phyloP scores from a whole-genome alignment of 495 filamentous ascomycete genomes.

The Penicillium cinerascens region DNA sequence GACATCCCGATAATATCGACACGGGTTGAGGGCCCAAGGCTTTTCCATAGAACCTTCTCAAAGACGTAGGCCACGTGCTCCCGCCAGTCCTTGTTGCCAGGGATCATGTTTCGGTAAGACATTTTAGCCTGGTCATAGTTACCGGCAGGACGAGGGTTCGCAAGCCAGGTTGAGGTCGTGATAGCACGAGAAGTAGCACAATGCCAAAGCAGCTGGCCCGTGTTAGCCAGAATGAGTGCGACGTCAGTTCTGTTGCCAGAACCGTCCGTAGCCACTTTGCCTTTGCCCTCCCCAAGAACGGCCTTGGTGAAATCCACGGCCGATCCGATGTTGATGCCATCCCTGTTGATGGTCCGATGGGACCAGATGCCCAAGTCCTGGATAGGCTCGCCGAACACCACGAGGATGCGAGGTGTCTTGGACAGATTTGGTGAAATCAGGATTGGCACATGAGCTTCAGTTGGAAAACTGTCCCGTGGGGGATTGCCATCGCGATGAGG shows the following conservation, averaged over 20 bases:
- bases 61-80: constrained; percentile 66
- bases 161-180: constrained; percentile 48
- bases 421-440: constrained; percentile 55
- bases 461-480: constrained; percentile 1
- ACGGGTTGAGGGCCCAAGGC: constrained; percentile 37
- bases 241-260: constrained; percentile 4
- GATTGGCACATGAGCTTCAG: constrained; percentile 64
- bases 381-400: constrained; percentile 65
- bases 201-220: constrained; percentile 68
- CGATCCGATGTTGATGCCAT: constrained; percentile 64
- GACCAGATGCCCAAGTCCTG: constrained; percentile 76
- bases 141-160: constrained; percentile 50
- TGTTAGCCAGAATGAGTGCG: constrained; percentile 65
- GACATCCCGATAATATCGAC: constrained; percentile 65
- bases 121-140: constrained; percentile 39
- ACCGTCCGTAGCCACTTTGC: background rate
- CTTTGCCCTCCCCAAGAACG: constrained; percentile 29
- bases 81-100: constrained; percentile 43
- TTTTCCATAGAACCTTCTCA: constrained; percentile 50
- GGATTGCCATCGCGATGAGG: constrained; percentile 33
- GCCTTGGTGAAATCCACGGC: constrained; percentile 57
- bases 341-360: constrained; percentile 57
- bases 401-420: constrained; percentile 60
- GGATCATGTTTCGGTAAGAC: constrained; percentile 51
- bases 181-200: constrained; percentile 53